These are phyloP conservation scores for Monilinia fructicola DNA, from an alignment of 2,329 filamentous ascomycete species.

Conservation along the genomic window DNA sequence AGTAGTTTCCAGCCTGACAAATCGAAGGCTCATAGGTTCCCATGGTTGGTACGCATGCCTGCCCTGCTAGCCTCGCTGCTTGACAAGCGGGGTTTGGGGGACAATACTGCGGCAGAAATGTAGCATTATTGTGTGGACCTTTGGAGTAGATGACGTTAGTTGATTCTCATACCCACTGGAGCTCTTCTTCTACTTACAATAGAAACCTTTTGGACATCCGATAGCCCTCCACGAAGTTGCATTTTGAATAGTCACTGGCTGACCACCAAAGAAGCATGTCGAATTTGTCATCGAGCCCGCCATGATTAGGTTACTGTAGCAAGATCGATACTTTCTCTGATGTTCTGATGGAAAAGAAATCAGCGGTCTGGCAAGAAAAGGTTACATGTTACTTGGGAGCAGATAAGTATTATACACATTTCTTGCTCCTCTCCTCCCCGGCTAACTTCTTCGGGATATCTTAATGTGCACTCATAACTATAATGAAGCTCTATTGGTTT, in stretches of 20 bases:
- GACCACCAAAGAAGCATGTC: slow-evolving; percentile 16
- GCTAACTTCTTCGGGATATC: background rate
- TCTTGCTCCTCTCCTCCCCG: background rate
- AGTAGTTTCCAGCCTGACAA: slow-evolving; percentile 52
- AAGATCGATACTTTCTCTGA: background rate
- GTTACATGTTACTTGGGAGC: background rate
- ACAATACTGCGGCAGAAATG: slow-evolving; percentile 35
- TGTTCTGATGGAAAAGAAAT: background rate
- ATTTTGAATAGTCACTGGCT: slow-evolving; percentile 19
- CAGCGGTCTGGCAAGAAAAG: background rate
- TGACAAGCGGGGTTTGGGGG: slow-evolving; percentile 31
- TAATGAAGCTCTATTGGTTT: slow-evolving; percentile 2
- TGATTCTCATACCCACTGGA: background rate
- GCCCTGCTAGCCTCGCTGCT: slow-evolving; percentile 26
- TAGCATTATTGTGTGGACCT: slow-evolving; percentile 20
- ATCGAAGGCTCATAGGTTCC: slow-evolving; percentile 50
- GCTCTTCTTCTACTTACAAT: slow-evolving; percentile 13
- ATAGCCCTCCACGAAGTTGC: slow-evolving; percentile 16
- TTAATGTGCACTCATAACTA: slow-evolving; percentile 16
- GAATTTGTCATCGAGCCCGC: slow-evolving; percentile 13
- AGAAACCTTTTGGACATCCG: slow-evolving; percentile 16
- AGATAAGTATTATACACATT: background rate
- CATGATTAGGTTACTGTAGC: background rate
- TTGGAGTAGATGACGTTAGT: background rate
- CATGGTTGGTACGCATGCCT: slow-evolving; percentile 27